A percentile compares a stretch with the other conserved stretches of the same genome.
Conservation (phyloP, 305 asterid genomes). For the Fraxinus ornus region DNA sequence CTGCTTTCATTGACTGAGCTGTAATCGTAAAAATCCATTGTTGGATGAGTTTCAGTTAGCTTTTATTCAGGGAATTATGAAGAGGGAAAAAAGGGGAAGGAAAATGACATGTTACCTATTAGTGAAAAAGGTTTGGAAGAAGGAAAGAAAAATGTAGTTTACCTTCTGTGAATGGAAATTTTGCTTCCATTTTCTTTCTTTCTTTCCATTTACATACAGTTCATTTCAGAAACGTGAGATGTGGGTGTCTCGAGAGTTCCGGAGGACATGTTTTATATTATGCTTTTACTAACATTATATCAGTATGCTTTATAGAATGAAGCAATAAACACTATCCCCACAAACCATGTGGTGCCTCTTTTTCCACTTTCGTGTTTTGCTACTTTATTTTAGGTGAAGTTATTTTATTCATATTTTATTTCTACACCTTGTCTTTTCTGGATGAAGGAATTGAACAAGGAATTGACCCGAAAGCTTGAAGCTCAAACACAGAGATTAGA, state of each 20-base stretch:
- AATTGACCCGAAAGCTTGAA: conserved; percentile 85
- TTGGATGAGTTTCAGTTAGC: not conserved
- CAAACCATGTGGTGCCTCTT: not conserved
- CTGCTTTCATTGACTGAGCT: not conserved
- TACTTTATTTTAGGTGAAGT: not conserved
- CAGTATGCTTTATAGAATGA: not conserved
- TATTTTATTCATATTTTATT: conserved; percentile 9
- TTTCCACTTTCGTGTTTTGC: not conserved
- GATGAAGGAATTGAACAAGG: conserved; percentile 77
- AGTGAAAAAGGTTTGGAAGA: not conserved
- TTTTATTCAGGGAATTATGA: not conserved
- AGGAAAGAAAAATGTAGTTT: not conserved
- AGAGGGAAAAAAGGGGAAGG: not conserved
- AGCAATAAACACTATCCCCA: not conserved
- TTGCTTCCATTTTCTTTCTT: not conserved
- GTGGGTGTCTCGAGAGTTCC: not conserved
- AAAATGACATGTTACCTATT: not conserved
- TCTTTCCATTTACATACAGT: not conserved
- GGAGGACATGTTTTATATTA: not conserved
- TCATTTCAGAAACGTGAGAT: not conserved
- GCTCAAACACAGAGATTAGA: conserved; percentile 95
- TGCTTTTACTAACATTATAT: not conserved
- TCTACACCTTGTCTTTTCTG: conserved; percentile 23
- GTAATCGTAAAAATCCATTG: not conserved
- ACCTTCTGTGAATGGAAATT: not conserved